Percentiles rank a stretch among this genome's conserved stretches.
Evolutionary conservation across 306 rosid species (phyloP).

Genomic region (Oemleria cerasiformis): DNA sequence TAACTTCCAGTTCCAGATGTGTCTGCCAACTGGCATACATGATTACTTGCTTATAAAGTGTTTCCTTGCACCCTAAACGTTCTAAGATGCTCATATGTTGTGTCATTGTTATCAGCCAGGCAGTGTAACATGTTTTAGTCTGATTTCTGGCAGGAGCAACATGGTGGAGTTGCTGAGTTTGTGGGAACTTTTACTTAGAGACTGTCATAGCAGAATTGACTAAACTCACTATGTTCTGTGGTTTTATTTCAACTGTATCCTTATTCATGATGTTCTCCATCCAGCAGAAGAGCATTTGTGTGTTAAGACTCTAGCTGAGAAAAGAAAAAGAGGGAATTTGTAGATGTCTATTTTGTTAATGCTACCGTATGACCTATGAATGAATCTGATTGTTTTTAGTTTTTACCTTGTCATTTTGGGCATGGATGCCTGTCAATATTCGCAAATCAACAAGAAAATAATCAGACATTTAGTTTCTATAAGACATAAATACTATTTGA

Average conservation of each 20-base stretch:
- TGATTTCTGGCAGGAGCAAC: not conserved
- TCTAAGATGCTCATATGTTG: not conserved
- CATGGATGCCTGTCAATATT: not conserved
- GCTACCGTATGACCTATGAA: not conserved
- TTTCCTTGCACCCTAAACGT: not conserved
- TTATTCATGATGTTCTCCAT: not conserved
- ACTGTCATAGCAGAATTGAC: not conserved
- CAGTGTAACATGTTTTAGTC: not conserved
- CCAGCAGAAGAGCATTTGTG: no score
- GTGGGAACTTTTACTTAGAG: not conserved
- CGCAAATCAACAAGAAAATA: no score
- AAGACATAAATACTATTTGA: no score
- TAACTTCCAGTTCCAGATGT: no score
- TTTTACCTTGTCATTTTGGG: not conserved
- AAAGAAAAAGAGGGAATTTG: not conserved
- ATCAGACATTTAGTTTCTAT: no score
- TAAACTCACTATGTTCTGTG: not conserved
- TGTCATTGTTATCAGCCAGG: not conserved
- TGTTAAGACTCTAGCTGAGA: no score
- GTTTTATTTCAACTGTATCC: not conserved
- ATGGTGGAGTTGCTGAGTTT: not conserved
- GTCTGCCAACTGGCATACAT: not conserved
- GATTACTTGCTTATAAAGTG: not conserved
- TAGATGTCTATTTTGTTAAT: not conserved
- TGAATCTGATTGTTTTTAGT: no score